These are phyloP conservation scores for Mucor ambiguus DNA, from an alignment of 371 early-diverging fungal species.

Conservation along the genomic window DNA sequence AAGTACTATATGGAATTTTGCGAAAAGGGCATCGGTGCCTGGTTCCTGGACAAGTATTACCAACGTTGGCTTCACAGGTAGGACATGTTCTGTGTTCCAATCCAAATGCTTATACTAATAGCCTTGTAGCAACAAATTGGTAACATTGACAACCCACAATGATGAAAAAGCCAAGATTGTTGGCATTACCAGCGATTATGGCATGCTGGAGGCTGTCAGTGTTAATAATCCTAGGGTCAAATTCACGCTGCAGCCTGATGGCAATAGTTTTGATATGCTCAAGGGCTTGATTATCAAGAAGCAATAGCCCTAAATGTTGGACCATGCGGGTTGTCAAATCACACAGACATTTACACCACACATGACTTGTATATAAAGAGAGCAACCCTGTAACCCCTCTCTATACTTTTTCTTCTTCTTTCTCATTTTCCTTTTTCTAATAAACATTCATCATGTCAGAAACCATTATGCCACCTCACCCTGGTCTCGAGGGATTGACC, in stretches of 20 bases:
- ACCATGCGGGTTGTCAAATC: no score
- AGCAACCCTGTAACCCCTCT: background rate
- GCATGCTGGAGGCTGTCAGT: slow-evolving; percentile 70
- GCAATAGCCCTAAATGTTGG: background rate
- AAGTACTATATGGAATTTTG: slow-evolving; percentile 68
- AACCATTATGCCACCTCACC: slow-evolving; percentile 35
- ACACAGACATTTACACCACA: no score
- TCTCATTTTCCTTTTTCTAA: background rate
- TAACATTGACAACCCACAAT: slow-evolving; percentile 64
- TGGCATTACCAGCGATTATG: slow-evolving; percentile 76
- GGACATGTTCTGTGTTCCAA: background rate
- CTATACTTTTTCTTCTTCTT: background rate
- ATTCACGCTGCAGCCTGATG: slow-evolving; percentile 89
- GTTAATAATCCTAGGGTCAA: slow-evolving; percentile 53
- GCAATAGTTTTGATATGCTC: slow-evolving; percentile 97
- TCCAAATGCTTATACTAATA: slow-evolving; percentile 3
- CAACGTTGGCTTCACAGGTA: slow-evolving; percentile 83
- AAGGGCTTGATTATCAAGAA: slow-evolving; percentile 86
- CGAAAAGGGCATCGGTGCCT: slow-evolving; percentile 64
- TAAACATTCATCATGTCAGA: slow-evolving; percentile 9
- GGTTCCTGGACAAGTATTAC: slow-evolving; percentile 76
- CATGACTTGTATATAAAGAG: background rate
- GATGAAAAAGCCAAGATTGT: slow-evolving; percentile 62
- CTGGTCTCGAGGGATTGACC: slow-evolving; percentile 40
- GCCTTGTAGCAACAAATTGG: slow-evolving; percentile 55